Percentiles rank a stretch among this genome's conserved stretches.
These are phyloP conservation scores for Pleurotus ostreatus DNA, from an alignment of 768 basidiomycete species.

Conservation along the genomic window DNA sequence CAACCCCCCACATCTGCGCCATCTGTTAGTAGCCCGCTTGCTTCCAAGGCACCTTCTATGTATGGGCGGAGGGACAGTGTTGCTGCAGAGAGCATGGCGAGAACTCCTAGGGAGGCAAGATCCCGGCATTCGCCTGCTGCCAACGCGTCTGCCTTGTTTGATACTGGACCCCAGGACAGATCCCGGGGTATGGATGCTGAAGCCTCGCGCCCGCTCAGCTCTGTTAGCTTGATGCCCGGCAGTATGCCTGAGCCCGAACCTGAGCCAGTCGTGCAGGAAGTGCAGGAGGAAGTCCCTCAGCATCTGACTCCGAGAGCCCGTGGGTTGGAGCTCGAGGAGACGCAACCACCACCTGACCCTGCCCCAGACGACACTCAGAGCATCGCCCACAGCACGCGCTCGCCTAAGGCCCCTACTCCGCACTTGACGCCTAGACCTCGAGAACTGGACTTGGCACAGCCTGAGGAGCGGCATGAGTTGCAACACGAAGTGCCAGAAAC, in stretches of 20 bases:
- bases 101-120: background rate
- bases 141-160: background rate
- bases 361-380: no score
- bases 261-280: background rate
- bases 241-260: background rate
- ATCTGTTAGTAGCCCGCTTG: background rate
- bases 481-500: background rate
- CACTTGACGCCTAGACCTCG: background rate
- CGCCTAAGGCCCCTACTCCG: background rate
- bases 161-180: background rate
- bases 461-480: conserved; percentile 11
- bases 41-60: background rate
- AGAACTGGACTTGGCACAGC: background rate
- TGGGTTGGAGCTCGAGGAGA: background rate
- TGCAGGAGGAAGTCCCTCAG: background rate
- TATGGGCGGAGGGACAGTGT: background rate
- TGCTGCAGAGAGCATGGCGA: no score
- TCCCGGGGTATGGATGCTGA: background rate
- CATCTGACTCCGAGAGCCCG: background rate
- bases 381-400: no score
- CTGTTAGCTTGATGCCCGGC: background rate
- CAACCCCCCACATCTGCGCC: background rate
- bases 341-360: background rate
- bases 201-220: background rate
- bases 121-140: background rate